Evolutionary conservation across 306 rosid genomes (phyloP).

Genomic region (Clitoria ternatea): DNA sequence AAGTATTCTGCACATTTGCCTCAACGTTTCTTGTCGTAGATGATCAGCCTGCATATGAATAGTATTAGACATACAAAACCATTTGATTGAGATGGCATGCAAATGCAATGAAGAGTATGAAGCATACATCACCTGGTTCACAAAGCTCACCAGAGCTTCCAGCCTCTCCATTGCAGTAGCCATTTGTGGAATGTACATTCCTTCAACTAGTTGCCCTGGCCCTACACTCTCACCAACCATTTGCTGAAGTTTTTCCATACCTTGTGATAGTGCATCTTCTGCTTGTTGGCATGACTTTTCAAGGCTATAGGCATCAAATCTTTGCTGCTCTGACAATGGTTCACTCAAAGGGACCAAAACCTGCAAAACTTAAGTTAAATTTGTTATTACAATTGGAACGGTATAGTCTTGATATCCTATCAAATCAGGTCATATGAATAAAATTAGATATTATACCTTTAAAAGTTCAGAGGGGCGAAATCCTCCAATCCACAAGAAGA

Average conservation of each 20-base stretch:
- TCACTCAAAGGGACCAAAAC: conserved; percentile 64
- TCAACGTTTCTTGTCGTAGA: conserved; percentile 70
- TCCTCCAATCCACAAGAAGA: conserved; percentile 96
- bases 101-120: neutral
- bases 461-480: conserved; percentile 91
- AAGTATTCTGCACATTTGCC: conserved; percentile 71
- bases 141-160: conserved; percentile 70
- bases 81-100: too few species aligned
- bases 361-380: conserved; percentile 40
- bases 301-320: conserved; percentile 48
- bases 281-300: conserved; percentile 81
- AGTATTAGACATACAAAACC: too few species aligned
- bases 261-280: conserved; percentile 92
- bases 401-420: too few species aligned
- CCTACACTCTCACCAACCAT: conserved; percentile 55
- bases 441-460: conserved; percentile 48
- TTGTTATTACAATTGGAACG: conserved; percentile 15
- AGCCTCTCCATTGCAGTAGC: conserved; percentile 69
- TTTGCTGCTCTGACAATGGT: conserved; percentile 65
- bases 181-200: conserved; percentile 43
- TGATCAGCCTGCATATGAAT: conserved; percentile 98
- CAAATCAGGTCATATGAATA: neutral
- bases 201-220: conserved; percentile 52
- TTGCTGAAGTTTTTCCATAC: conserved; percentile 78
- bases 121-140: conserved; percentile 55